Conservation (phyloP, 257 asterid species). For the Nicotiana noctiflora region DNA sequence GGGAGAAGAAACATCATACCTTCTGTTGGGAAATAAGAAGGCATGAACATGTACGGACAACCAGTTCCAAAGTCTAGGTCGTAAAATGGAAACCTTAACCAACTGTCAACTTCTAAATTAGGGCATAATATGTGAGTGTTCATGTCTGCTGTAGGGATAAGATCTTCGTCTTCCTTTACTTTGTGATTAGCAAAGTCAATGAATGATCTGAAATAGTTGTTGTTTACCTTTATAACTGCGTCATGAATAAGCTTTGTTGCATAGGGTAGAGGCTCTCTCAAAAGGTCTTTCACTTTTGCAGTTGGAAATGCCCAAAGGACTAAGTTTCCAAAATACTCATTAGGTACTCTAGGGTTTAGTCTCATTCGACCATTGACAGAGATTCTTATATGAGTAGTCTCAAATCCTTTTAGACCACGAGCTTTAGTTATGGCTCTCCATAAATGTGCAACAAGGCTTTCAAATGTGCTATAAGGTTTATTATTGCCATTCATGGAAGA, state of each 20-base stretch:
- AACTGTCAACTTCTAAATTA: constrained; percentile 70
- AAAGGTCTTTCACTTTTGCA: constrained; percentile 38
- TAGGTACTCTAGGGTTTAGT: constrained; percentile 50
- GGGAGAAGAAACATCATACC: constrained; percentile 70
- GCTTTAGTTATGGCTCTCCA: constrained; percentile 74
- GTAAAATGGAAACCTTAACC: constrained; percentile 80
- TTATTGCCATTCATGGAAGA: constrained; percentile 25
- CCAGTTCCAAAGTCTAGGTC: constrained; percentile 79
- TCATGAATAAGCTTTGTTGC: constrained; percentile 66
- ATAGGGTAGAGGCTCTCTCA: constrained; percentile 34
- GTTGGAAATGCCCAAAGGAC: constrained; percentile 78
- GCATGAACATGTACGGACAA: constrained; percentile 65
- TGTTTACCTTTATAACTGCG: constrained; percentile 41
- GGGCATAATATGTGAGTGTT: constrained; percentile 56
- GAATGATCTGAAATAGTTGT: constrained; percentile 64
- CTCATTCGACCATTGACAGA: constrained; percentile 72
- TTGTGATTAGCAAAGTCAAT: constrained; percentile 57
- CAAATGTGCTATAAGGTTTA: constrained; percentile 65
- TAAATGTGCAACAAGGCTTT: constrained; percentile 73
- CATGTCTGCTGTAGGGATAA: constrained; percentile 53
- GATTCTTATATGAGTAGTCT: constrained; percentile 54
- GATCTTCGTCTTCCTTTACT: constrained; percentile 38
- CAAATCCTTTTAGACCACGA: constrained; percentile 41
- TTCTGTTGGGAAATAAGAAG: constrained; percentile 63
- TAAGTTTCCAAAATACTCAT: constrained; percentile 66